Evolutionary conservation across 306 rosid species (phyloP), one percentile per base, ranked within the genome.

Genomic region (Aeschynomene evenia): DNA sequence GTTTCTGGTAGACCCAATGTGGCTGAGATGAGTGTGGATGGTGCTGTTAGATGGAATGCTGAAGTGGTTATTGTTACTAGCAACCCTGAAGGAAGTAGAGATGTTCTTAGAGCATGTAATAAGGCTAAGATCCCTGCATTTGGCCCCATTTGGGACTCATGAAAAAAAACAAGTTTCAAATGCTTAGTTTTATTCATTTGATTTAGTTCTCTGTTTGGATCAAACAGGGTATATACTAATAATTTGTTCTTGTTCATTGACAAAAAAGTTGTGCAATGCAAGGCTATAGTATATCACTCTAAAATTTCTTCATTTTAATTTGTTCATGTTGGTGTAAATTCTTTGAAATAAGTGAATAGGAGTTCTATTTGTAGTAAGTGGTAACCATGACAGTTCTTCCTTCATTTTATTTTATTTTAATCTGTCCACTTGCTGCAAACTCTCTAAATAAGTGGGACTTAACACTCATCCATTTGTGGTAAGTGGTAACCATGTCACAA

Each of bases 1-100:
- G 49, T 85, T 63, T 66, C 65, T 22, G 96, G 92, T 12, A 66
- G 96, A 3, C 92, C 96, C 5, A 85, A 86, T 66, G 85, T 86
- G 50, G 81, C 85, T 2, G 76, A 87, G 49, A 37, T 86, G 87
- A 82, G 74, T 1, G 83, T 86, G 21, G 77, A 77, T 24, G 83
- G 88, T 23, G 90, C 88, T 1, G 57, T 48, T 49, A 71, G 22
- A 12, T 85, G 90, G 90, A 77, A 80, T 78, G 59, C 83, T 62
- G 86, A 89, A 72, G 96, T 83, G 22, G 92, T 87, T 15, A 79
- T 85, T 46, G 90, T 85, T 26, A 89, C 96, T 2, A 89, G 96
- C 54, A 89, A 89, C 36, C 96, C 92, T 52, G 79, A 83, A 73
- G 90, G 96, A 22, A 84, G 89, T 65, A 81, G 88, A 70, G 85